These are phyloP conservation scores for Irpex rosettiformis DNA, from an alignment of 1,284 basidiomycete species.

Conservation along the genomic window DNA sequence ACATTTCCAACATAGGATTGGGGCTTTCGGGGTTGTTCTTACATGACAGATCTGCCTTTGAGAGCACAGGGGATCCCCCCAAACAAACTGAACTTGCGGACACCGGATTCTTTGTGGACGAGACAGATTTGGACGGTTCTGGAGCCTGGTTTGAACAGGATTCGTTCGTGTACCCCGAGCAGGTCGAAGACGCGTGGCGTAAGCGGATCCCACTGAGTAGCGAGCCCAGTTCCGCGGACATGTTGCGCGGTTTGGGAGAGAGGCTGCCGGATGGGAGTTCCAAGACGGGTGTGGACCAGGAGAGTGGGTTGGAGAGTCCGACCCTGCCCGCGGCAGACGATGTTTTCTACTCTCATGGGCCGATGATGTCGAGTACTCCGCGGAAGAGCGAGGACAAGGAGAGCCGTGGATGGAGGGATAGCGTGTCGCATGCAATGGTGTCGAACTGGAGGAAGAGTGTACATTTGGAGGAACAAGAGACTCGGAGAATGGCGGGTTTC, in stretches of 20 bases:
- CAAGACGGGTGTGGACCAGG: neutral
- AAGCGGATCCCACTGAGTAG: neutral
- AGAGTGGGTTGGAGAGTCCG: constrained; percentile 5
- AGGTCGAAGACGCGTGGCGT: constrained; percentile 11
- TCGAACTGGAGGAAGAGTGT: constrained; percentile 6
- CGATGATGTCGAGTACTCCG: neutral
- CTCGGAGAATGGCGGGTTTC: neutral
- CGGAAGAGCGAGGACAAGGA: neutral
- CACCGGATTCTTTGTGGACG: constrained; percentile 10
- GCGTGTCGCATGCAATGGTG: constrained; percentile 5
- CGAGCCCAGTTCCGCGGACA: neutral
- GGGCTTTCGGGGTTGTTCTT: constrained; percentile 22
- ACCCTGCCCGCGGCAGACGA: constrained; percentile 9
- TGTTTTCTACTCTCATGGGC: constrained; percentile 11
- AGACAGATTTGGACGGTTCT: neutral
- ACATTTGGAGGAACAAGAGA: neutral
- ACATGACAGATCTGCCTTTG: constrained; percentile 21
- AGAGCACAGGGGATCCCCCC: constrained; percentile 22
- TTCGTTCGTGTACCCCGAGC: constrained; percentile 6
- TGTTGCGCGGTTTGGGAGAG: neutral
- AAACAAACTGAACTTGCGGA: constrained; percentile 5
- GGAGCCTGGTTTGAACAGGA: neutral
- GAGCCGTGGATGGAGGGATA: neutral
- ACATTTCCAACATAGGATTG: constrained; percentile 19
- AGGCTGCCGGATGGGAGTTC: neutral